Conservation (phyloP, 2,329 filamentous ascomycete species). For the Trichophyton equinum region DNA sequence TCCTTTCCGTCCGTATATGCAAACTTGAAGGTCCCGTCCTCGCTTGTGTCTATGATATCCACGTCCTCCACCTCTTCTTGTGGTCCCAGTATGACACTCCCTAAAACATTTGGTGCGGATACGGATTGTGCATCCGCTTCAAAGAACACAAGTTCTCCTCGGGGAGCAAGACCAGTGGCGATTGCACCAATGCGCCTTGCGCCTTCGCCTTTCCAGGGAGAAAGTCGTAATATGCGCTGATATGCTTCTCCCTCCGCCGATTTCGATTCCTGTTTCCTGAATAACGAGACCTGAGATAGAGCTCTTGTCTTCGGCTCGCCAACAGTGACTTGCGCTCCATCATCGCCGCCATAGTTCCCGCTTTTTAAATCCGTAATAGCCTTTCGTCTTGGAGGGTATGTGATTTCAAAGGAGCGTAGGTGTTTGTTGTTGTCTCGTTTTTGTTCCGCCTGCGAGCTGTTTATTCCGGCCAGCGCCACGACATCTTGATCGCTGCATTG, state of each 20-base stretch:
- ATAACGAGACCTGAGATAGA: conserved; percentile 41
- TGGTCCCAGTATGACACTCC: conserved; percentile 39
- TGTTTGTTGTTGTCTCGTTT: conserved; percentile 70
- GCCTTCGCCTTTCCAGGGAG: conserved; percentile 41
- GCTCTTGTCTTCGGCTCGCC: conserved; percentile 14
- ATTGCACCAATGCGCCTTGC: conserved; percentile 59
- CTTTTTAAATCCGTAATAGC: conserved; percentile 13
- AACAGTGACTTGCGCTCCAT: conserved; percentile 25
- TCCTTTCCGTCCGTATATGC: conserved; percentile 68
- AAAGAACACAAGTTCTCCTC: conserved; percentile 71
- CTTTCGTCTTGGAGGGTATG: conserved; percentile 39
- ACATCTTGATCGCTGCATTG: conserved; percentile 42
- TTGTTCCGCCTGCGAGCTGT: conserved; percentile 61
- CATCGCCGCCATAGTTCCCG: conserved; percentile 9
- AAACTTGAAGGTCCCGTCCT: conserved; percentile 47
- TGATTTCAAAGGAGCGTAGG: conserved; percentile 61
- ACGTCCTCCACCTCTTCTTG: conserved; percentile 41
- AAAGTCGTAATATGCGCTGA: conserved; percentile 46
- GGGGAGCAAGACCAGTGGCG: conserved; percentile 62
- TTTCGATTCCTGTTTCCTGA: conserved; percentile 29
- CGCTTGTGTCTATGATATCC: conserved; percentile 27
- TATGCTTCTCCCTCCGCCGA: conserved; percentile 44
- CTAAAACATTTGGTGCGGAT: conserved; percentile 40
- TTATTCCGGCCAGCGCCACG: conserved; percentile 63
- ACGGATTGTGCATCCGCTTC: conserved; percentile 48